These are phyloP conservation scores for Lepidium sativum DNA, from an alignment of 345 rosid genomes.

Conservation along the genomic window DNA sequence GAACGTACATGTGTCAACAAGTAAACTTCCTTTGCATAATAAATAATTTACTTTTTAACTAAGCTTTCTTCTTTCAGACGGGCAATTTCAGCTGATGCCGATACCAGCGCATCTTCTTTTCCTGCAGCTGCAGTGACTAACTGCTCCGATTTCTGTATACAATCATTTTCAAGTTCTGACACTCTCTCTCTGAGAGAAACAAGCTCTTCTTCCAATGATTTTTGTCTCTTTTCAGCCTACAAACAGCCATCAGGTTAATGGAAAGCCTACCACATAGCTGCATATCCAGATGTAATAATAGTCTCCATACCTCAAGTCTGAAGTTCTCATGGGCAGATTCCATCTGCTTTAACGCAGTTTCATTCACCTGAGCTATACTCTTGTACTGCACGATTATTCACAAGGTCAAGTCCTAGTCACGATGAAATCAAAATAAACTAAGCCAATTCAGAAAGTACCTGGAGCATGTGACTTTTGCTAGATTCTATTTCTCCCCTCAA, in stretches of 20 bases:
- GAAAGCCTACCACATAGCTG: slow-evolving; percentile 3
- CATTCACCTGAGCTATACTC: slow-evolving; percentile 89
- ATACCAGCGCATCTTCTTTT: slow-evolving; percentile 65
- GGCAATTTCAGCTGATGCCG: slow-evolving; percentile 55
- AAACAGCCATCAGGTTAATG: slow-evolving; percentile 2
- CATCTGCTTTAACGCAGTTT: slow-evolving; percentile 87
- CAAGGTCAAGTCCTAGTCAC: slow-evolving; percentile 10
- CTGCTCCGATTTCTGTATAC: slow-evolving; percentile 57
- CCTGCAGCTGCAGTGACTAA: slow-evolving; percentile 53
- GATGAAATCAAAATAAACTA: not conserved
- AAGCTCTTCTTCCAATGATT: slow-evolving; percentile 63
- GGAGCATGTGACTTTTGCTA: slow-evolving; percentile 86
- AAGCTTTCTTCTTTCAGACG: slow-evolving; percentile 60
- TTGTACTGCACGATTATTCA: slow-evolving; percentile 57
- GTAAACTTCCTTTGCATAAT: not conserved
- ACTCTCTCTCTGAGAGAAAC: slow-evolving; percentile 59
- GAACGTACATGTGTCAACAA: not conserved
- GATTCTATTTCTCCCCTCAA: slow-evolving; percentile 70
- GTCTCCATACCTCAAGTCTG: slow-evolving; percentile 56
- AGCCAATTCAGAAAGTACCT: slow-evolving; percentile 40
- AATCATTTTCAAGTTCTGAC: slow-evolving; percentile 64
- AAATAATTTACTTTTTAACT: slow-evolving; percentile 42
- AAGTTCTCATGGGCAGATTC: slow-evolving; percentile 78
- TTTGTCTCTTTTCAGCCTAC: slow-evolving; percentile 65
- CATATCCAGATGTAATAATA: not conserved